Evolutionary conservation across 495 filamentous ascomycete genomes (phyloP).

Genomic region (Bryoglossum gracile): DNA sequence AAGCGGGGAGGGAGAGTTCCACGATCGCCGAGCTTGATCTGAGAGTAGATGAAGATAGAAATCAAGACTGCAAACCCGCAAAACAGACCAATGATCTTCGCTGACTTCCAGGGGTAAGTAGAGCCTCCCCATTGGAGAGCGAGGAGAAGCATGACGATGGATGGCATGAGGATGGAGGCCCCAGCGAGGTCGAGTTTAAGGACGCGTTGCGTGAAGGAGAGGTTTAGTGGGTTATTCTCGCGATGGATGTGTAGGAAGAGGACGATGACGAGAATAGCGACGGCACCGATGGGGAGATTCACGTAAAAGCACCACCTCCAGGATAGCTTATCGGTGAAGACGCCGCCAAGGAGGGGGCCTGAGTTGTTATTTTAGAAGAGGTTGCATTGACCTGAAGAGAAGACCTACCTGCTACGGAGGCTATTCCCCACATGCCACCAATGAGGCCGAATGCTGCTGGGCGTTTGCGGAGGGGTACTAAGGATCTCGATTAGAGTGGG

Average conservation of each 20-base stretch:
- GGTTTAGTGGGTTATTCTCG: constrained; percentile 26
- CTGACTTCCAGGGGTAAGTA: constrained; percentile 44
- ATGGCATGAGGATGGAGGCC: constrained; percentile 43
- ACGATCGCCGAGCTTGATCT: constrained; percentile 42
- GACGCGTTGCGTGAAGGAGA: constrained; percentile 32
- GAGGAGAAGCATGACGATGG: constrained; percentile 49
- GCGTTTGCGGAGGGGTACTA: constrained; percentile 60
- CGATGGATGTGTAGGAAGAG: constrained; percentile 42
- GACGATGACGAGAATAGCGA: constrained; percentile 46
- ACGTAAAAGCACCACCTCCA: constrained; percentile 53
- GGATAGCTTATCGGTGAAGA: constrained; percentile 29
- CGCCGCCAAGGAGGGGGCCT: constrained; percentile 17
- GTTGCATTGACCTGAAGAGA: no score
- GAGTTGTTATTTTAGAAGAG: no score
- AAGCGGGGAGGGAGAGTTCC: constrained; percentile 51
- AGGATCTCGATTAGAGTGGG: no score
- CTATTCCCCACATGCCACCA: constrained; percentile 77
- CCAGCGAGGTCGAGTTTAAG: constrained; percentile 47
- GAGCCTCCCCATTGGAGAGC: constrained; percentile 59
- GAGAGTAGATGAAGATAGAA: constrained; percentile 41
- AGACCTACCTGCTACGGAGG: constrained; percentile 63
- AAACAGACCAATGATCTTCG: constrained; percentile 39
- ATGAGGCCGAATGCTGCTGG: constrained; percentile 73
- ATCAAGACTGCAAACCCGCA: constrained; percentile 40
- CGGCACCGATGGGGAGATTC: constrained; percentile 51